Evolutionary conservation across 2,329 filamentous ascomycete species (phyloP).

Genomic region (Cladosporium sp.): DNA sequence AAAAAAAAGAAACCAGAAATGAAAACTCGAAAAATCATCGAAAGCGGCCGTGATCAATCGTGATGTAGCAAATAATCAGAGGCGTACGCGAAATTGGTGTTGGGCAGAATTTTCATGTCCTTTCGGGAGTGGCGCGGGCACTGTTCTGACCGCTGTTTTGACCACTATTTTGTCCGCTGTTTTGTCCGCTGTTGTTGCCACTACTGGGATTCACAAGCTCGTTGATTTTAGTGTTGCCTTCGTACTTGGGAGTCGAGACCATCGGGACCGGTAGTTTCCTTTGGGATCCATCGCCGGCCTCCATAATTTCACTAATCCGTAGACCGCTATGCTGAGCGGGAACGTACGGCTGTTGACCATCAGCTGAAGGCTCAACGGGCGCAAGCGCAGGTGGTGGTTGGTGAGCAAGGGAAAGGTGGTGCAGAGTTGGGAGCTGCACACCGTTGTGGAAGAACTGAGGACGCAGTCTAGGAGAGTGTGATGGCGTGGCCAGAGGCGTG

Average conservation of each 20-base stretch:
- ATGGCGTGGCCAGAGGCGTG: constrained; percentile 95
- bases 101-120: constrained; percentile 20
- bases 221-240: constrained; percentile 63
- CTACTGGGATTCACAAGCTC: constrained; percentile 74
- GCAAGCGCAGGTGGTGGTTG: constrained; percentile 60
- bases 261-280: constrained; percentile 89
- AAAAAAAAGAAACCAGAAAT: constrained; percentile 3
- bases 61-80: constrained; percentile 1
- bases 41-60: constrained; percentile 14
- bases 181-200: constrained; percentile 63
- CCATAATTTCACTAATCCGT: constrained; percentile 90
- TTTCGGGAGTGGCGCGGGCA: constrained; percentile 27
- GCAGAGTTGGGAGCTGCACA: constrained; percentile 83
- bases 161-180: constrained; percentile 70
- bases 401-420: constrained; percentile 67
- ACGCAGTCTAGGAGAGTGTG: constrained; percentile 87
- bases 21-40: constrained; percentile 11
- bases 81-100: not conserved
- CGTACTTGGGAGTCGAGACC: constrained; percentile 55
- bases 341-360: constrained; percentile 59
- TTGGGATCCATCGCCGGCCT: constrained; percentile 80
- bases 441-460: constrained; percentile 68
- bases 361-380: constrained; percentile 68
- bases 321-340: constrained; percentile 65
- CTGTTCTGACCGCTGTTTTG: constrained; percentile 34